Evolutionary conservation across 2,329 filamentous ascomycete genomes (phyloP).

Genomic region (Hypoxylon rubiginosum): DNA sequence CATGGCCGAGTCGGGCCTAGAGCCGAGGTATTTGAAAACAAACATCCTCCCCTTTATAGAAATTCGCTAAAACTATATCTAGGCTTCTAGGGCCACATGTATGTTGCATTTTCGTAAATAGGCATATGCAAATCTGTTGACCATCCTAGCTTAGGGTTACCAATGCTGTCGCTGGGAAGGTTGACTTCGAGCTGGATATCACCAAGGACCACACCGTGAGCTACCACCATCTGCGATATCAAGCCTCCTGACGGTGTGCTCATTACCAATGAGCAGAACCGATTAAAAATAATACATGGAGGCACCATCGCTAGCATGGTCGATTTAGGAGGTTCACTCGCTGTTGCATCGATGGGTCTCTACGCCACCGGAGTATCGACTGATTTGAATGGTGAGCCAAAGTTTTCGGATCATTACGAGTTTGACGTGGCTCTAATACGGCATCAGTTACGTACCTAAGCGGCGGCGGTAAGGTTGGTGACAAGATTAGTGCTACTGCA

Average conservation of each 20-base stretch:
- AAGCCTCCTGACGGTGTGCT: background rate
- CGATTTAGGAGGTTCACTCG: constrained; percentile 74
- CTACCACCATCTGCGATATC: background rate
- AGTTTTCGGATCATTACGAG: background rate
- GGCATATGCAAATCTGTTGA: constrained; percentile 1
- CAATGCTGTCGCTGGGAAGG: constrained; percentile 73
- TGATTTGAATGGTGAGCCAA: constrained; percentile 68
- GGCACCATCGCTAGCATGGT: constrained; percentile 84
- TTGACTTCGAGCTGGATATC: constrained; percentile 83
- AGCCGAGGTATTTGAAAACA: constrained; percentile 75
- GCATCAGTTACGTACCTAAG: constrained; percentile 72
- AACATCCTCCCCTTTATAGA: constrained; percentile 2
- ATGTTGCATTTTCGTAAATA: constrained; percentile 25
- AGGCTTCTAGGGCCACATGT: constrained; percentile 61
- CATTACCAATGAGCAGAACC: constrained; percentile 67
- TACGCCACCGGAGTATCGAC: constrained; percentile 75
- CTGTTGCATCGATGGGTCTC: constrained; percentile 73
- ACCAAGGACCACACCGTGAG: constrained; percentile 79
- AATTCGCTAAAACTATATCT: background rate
- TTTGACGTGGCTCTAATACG: constrained; percentile 22
- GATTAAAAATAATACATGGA: constrained; percentile 81
- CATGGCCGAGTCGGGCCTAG: constrained; percentile 85
- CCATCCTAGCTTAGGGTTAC: constrained; percentile 73
- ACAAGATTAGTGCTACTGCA: constrained; percentile 68
- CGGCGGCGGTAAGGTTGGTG: constrained; percentile 69